Evolutionary conservation across 257 asterid genomes (phyloP).

Genomic region (Verbena officinalis): DNA sequence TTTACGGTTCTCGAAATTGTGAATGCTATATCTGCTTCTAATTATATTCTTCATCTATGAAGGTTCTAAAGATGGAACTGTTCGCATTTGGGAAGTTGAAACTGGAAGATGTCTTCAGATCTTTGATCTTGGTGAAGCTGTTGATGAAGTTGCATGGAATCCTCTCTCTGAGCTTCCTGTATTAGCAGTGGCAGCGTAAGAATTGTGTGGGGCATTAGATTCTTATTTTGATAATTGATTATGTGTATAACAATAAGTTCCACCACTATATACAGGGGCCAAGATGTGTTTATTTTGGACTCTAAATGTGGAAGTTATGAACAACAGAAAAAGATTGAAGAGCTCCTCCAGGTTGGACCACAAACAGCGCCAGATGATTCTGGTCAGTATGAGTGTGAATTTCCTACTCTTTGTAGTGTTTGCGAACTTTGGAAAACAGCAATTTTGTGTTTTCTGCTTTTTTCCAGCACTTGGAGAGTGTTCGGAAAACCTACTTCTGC

Average conservation of each 20-base stretch:
- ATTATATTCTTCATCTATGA: slow-evolving; percentile 25
- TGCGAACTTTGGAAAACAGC: too few relatives aligned
- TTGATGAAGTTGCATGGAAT: slow-evolving; percentile 85
- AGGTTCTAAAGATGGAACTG: slow-evolving; percentile 95
- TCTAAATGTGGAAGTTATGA: slow-evolving; percentile 71
- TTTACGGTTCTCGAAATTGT: slow-evolving; percentile 11
- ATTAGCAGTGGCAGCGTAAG: slow-evolving; percentile 86
- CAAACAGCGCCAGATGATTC: slow-evolving; percentile 50
- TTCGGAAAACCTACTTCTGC: too few relatives aligned
- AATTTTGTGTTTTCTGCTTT: too few relatives aligned
- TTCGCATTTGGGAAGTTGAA: slow-evolving; percentile 97
- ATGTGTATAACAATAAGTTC: slow-evolving; percentile 24
- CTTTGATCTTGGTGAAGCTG: slow-evolving; percentile 82
- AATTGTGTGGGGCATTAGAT: slow-evolving; percentile 17
- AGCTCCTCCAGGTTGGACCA: slow-evolving; percentile 63
- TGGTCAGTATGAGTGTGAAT: slow-evolving; percentile 51
- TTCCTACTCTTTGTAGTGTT: too few relatives aligned
- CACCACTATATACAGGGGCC: slow-evolving; percentile 57
- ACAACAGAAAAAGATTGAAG: slow-evolving; percentile 59
- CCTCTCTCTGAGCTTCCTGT: slow-evolving; percentile 80
- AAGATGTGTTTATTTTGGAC: slow-evolving; percentile 69
- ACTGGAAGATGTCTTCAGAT: slow-evolving; percentile 83
- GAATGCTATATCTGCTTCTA: slow-evolving; percentile 10
- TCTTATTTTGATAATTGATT: slow-evolving; percentile 24
- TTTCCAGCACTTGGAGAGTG: too few relatives aligned